Conservation (phyloP, 2,329 filamentous ascomycete species). For the Epicoccum sorghinum region DNA sequence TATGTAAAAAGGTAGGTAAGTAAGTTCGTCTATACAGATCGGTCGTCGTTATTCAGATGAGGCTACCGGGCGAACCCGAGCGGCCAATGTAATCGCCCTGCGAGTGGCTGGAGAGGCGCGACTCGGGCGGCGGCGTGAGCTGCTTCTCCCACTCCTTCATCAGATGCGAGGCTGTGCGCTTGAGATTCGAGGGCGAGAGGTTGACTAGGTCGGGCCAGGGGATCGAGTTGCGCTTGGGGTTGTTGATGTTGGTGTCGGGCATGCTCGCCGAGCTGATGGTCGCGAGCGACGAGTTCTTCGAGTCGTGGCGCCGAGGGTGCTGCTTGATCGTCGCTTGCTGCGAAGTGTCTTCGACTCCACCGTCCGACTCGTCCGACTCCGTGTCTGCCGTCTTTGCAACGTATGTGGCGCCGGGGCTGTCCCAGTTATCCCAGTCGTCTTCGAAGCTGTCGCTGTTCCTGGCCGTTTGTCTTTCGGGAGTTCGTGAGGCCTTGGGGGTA, state of each 20-base stretch:
- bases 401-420: conserved; percentile 51
- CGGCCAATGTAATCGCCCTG: conserved; percentile 46
- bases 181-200: conserved; percentile 76
- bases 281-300: conserved; percentile 45
- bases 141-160: conserved; percentile 93
- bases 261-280: conserved; percentile 36
- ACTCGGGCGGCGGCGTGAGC: conserved; percentile 59
- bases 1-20: conserved; percentile 10
- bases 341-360: conserved; percentile 46
- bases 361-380: conserved; percentile 58
- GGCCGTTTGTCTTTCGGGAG: conserved; percentile 46
- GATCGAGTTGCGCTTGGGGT: conserved; percentile 49
- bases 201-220: conserved; percentile 75
- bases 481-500: conserved; percentile 42
- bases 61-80: conserved; percentile 30
- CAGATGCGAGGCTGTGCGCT: conserved; percentile 80
- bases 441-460: conserved; percentile 52
- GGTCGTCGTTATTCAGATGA: conserved; percentile 29
- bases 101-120: conserved; percentile 36
- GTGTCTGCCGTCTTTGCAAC: conserved; percentile 46
- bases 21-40: conserved; percentile 16
- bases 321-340: conserved; percentile 62
- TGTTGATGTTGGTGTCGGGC: conserved; percentile 34
- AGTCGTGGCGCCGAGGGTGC: conserved; percentile 47
- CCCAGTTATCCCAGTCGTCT: conserved; percentile 64